A percentile compares a stretch with the other conserved stretches of the same genome.
These are phyloP conservation scores for Pholiota microspora DNA, from an alignment of 768 basidiomycete genomes.

Conservation along the genomic window DNA sequence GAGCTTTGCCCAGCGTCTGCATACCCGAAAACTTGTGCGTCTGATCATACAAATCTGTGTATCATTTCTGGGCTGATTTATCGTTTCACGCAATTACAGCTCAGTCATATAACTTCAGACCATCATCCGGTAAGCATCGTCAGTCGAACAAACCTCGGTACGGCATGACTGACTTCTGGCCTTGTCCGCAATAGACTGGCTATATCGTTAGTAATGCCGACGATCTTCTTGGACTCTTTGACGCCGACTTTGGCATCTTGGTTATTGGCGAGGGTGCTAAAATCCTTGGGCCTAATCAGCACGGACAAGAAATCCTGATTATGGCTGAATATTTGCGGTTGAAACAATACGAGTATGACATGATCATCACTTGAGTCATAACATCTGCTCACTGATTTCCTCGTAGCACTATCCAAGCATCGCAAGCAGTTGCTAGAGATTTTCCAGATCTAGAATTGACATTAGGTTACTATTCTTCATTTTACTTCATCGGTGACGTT, in stretches of 20 bases:
- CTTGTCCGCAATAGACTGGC: conserved; percentile 41
- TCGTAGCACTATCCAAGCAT: conserved; percentile 63
- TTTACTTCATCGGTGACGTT: background rate
- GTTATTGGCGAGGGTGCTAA: conserved; percentile 72
- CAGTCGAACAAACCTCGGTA: too few relatives aligned
- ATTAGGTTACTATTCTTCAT: conserved; percentile 30
- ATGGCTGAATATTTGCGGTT: conserved; percentile 78
- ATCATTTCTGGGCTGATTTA: conserved; percentile 1
- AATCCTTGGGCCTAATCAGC: conserved; percentile 64
- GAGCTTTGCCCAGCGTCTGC: conserved; percentile 72
- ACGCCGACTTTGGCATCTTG: conserved; percentile 73
- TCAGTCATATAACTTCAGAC: conserved; percentile 67
- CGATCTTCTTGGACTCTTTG: conserved; percentile 74
- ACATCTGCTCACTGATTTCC: background rate
- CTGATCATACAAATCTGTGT: background rate
- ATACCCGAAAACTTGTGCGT: conserved; percentile 73
- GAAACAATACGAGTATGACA: conserved; percentile 63
- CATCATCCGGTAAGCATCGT: conserved; percentile 53
- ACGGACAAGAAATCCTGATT: conserved; percentile 77
- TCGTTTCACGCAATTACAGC: conserved; percentile 35
- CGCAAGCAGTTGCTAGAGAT: conserved; percentile 64
- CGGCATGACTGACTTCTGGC: background rate
- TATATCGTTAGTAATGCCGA: conserved; percentile 82
- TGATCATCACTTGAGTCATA: background rate
- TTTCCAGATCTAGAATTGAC: conserved; percentile 69